Percentiles rank a stretch among this genome's conserved stretches.
Evolutionary conservation across 2,329 filamentous ascomycete genomes (phyloP).

Genomic region (Trichophyton schoenleinii): DNA sequence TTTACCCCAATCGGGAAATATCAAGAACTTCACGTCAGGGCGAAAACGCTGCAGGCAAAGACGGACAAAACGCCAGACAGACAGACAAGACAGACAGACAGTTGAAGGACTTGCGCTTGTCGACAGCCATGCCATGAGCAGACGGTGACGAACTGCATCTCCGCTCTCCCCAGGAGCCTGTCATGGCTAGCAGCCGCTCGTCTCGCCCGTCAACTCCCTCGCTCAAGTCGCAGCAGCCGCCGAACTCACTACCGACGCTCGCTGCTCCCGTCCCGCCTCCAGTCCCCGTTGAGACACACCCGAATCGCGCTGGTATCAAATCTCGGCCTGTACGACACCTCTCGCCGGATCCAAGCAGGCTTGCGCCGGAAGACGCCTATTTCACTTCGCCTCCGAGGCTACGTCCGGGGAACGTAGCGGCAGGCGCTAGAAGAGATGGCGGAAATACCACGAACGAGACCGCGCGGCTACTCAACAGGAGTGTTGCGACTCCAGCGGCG

Average conservation of each 20-base stretch:
- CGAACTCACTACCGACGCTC: constrained; percentile 20
- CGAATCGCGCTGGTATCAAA: constrained; percentile 29
- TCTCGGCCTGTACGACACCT: constrained; percentile 19
- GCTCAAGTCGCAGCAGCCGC: neutral
- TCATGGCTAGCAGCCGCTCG: constrained; percentile 17
- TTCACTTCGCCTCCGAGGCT: constrained; percentile 50
- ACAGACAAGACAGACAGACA: neutral
- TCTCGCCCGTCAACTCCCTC: constrained; percentile 14
- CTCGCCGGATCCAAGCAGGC: constrained; percentile 50
- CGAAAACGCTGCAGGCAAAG: neutral
- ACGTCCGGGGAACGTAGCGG: constrained; percentile 22
- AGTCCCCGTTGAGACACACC: constrained; percentile 36
- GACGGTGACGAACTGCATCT: constrained; percentile 6
- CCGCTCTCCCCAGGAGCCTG: constrained; percentile 3
- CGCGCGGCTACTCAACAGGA: constrained; percentile 25
- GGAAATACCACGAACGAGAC: constrained; percentile 27
- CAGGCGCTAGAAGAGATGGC: neutral
- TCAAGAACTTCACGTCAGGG: neutral
- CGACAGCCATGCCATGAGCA: neutral
- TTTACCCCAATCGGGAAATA: neutral
- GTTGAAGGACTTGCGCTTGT: neutral
- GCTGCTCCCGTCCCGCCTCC: constrained; percentile 31
- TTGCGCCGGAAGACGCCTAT: constrained; percentile 78
- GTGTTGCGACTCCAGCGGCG: constrained; percentile 30
- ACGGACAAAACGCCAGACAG: neutral